Conservation (phyloP, 208 protist species). For the Trypanosoma mega region DNA sequence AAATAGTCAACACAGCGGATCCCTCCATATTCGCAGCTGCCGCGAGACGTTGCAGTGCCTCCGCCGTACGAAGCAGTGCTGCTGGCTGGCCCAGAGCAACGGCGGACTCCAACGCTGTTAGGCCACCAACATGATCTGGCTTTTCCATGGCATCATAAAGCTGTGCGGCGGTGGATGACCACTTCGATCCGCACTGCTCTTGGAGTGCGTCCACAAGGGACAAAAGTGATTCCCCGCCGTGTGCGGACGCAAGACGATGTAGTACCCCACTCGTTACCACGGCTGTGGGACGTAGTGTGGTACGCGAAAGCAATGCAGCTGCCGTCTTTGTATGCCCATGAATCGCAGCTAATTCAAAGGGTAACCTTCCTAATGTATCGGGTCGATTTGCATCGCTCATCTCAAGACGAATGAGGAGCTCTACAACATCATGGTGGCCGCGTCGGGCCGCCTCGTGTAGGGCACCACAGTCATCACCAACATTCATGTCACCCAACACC, state of each 20-base stretch:
- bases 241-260: conserved; percentile 46
- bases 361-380: conserved; percentile 35
- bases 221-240: conserved; percentile 41
- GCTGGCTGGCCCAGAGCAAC: conserved; percentile 57
- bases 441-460: conserved; percentile 59
- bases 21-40: background rate
- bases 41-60: conserved; percentile 53
- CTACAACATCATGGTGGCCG: conserved; percentile 44
- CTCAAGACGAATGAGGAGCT: conserved; percentile 66
- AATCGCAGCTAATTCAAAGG: conserved; percentile 70
- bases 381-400: conserved; percentile 54
- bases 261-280: conserved; percentile 7
- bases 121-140: conserved; percentile 41
- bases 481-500: conserved; percentile 74
- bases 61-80: conserved; percentile 51
- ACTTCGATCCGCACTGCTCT: conserved; percentile 12
- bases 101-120: conserved; percentile 72
- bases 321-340: conserved; percentile 47
- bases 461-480: conserved; percentile 62
- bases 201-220: conserved; percentile 44
- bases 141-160: conserved; percentile 43
- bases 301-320: conserved; percentile 51
- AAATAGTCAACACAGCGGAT: conserved; percentile 11
- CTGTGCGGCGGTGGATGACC: conserved; percentile 25
- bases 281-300: conserved; percentile 18